phyloP scores from a whole-genome alignment of 306 rosid species.

The Quercus suber region DNA sequence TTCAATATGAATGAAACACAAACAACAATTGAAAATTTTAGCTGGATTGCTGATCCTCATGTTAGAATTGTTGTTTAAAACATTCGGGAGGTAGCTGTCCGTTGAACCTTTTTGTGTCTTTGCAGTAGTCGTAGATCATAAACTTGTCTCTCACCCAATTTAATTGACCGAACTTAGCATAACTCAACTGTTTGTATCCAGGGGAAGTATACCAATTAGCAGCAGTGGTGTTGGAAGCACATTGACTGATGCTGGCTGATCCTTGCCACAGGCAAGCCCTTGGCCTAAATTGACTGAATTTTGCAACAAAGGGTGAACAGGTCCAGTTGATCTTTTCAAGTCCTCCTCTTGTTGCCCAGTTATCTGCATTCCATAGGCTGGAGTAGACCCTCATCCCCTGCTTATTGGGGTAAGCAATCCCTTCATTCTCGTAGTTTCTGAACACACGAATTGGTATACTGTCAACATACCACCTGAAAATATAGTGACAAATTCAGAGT shows the following conservation, averaged over 20 bases:
- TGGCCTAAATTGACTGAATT: constrained; percentile 50
- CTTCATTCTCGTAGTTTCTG: constrained; percentile 54
- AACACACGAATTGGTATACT: constrained; percentile 70
- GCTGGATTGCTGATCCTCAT: neutral
- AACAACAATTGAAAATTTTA: neutral
- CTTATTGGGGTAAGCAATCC: constrained; percentile 64
- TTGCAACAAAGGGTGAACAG: constrained; percentile 69
- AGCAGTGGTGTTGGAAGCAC: constrained; percentile 37
- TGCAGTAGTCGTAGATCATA: constrained; percentile 83
- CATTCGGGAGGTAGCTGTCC: constrained; percentile 60
- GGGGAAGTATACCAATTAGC: constrained; percentile 75
- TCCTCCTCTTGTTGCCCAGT: constrained; percentile 91
- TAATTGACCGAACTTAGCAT: constrained; percentile 40
- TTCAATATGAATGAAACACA: constrained; percentile 17
- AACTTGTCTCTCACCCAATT: constrained; percentile 51
- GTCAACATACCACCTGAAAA: constrained; percentile 75
- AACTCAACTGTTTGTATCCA: constrained; percentile 35
- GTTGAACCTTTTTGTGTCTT: constrained; percentile 53
- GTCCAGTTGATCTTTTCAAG: constrained; percentile 60
- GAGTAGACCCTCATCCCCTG: constrained; percentile 76
- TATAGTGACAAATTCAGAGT: neutral
- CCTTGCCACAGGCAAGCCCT: constrained; percentile 81
- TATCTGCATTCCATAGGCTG: constrained; percentile 74
- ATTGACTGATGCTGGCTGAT: constrained; percentile 41
- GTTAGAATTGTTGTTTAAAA: constrained; percentile 42